phyloP scores from a whole-genome alignment of 106 monocot species.

The Dactylorhiza incarnata region DNA sequence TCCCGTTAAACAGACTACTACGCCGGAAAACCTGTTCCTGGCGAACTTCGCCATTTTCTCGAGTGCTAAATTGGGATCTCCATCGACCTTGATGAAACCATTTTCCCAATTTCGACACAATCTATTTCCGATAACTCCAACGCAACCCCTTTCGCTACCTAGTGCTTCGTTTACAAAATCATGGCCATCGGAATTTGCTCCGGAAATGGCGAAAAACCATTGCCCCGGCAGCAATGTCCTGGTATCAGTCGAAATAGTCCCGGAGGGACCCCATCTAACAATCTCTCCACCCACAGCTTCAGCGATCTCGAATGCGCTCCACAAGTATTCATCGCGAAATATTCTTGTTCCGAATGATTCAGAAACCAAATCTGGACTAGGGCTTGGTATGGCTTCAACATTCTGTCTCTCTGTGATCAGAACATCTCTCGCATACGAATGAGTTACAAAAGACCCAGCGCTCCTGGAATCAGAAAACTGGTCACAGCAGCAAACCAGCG shows the following conservation, averaged over 20 bases:
- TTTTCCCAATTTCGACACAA: constrained; percentile 15
- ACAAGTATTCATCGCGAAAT: constrained; percentile 3
- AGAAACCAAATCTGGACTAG: background rate
- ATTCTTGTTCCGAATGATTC: constrained; percentile 8
- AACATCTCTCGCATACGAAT: background rate
- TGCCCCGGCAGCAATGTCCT: constrained; percentile 21
- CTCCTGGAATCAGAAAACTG: background rate
- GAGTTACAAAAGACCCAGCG: background rate
- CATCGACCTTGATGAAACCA: constrained; percentile 30
- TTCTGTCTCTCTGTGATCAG: background rate
- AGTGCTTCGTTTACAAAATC: constrained; percentile 13
- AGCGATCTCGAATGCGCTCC: constrained; percentile 22
- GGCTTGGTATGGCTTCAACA: background rate
- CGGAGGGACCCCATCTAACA: constrained; percentile 13
- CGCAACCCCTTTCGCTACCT: constrained; percentile 17
- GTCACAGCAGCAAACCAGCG: background rate
- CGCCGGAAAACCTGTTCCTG: constrained; percentile 20
- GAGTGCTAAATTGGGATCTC: constrained; percentile 19
- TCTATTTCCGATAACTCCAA: constrained; percentile 28
- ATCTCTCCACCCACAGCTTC: constrained; percentile 28
- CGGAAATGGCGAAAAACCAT: constrained; percentile 27
- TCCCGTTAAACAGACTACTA: constrained; percentile 28
- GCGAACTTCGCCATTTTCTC: constrained; percentile 22
- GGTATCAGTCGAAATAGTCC: constrained; percentile 24
- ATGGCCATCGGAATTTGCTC: constrained; percentile 24